Percentiles rank a stretch among this genome's conserved stretches.
Evolutionary conservation across 2,329 filamentous ascomycete species (phyloP).

Genomic region (Chalaropsis thielavioides): DNA sequence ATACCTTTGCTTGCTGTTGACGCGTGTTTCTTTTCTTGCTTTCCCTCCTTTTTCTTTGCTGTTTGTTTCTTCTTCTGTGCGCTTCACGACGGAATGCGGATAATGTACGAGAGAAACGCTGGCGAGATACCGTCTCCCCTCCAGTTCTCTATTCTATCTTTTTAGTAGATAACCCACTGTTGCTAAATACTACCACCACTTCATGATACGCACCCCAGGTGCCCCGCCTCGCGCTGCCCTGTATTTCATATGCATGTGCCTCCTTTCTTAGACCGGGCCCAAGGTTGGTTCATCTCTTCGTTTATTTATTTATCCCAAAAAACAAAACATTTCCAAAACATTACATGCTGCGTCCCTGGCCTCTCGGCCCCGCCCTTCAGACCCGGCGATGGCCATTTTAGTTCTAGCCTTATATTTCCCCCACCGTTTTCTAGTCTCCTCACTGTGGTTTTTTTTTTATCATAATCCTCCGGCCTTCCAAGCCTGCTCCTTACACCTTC

Average conservation of each 20-base stretch:
- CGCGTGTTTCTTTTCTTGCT: not conserved
- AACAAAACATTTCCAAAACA: not conserved
- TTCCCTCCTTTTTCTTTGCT: not conserved
- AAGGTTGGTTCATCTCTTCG: not conserved
- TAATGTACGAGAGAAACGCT: constrained; percentile 3
- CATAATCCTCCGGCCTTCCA: too few relatives aligned
- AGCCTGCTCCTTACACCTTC: constrained; percentile 12
- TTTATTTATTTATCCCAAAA: constrained; percentile 6
- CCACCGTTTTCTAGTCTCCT: not conserved
- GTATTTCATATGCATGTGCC: not conserved
- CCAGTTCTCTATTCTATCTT: not conserved
- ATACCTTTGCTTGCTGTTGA: not conserved
- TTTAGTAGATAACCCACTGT: constrained; percentile 1
- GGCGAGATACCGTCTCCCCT: not conserved
- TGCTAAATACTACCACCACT: constrained; percentile 2
- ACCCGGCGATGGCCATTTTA: not conserved
- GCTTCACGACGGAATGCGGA: not conserved
- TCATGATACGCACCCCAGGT: not conserved
- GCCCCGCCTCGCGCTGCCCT: not conserved
- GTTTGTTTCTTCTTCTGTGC: not conserved
- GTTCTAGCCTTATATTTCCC: not conserved
- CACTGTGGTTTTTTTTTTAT: not conserved
- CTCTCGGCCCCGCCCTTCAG: not conserved
- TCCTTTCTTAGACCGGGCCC: not conserved
- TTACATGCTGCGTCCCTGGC: not conserved